Conservation (phyloP, 305 asterid genomes). For the Euphrasia arctica region DNA sequence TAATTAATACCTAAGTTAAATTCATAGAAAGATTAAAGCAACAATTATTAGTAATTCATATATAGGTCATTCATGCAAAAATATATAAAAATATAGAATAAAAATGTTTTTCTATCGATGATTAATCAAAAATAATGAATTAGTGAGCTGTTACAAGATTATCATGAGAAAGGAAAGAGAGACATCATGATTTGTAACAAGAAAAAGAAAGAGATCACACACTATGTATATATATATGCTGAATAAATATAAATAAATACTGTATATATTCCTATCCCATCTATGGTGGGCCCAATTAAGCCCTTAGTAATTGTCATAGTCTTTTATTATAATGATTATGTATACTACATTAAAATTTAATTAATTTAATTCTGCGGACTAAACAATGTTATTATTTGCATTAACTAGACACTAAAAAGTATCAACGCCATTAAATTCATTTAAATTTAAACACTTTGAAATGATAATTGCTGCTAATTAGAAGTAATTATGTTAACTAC, state of each 20-base stretch:
- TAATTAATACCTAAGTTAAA: no score
- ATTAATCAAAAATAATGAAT: no score
- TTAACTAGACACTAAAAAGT: no score
- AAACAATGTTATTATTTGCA: not conserved
- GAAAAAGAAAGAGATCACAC: not conserved
- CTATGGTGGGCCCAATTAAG: not conserved
- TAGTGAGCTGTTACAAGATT: not conserved
- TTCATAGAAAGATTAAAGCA: no score
- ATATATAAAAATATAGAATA: no score
- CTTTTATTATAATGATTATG: not conserved
- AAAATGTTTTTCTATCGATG: no score
- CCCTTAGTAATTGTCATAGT: not conserved
- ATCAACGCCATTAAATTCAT: no score
- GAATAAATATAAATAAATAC: not conserved
- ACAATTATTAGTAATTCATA: no score
- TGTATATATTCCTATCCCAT: slow-evolving; percentile 1
- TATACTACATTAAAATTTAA: not conserved
- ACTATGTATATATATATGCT: no score
- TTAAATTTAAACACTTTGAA: no score
- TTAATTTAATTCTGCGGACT: not conserved
- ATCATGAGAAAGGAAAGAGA: not conserved
- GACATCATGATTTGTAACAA: not conserved
- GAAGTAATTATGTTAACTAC: not conserved
- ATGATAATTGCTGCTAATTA: no score
- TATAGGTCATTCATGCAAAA: no score